phyloP scores from a whole-genome alignment of 75 land plant genomes.

The Pinus tabuliformis region DNA sequence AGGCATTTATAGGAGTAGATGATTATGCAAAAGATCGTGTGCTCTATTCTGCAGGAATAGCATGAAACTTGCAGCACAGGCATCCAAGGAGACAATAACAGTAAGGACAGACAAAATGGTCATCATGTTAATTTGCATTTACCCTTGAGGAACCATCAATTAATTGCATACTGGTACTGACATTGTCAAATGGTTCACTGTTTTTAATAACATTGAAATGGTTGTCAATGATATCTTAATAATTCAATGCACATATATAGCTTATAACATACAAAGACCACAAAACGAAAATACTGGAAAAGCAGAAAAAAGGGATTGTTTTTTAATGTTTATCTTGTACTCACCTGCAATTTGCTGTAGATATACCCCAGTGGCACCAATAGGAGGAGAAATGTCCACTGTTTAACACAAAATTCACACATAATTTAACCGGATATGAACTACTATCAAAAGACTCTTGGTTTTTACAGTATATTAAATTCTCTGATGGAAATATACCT shows the following conservation, averaged over 20 bases:
- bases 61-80: no score
- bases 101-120: no score
- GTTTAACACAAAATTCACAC: slow-evolving; percentile 13
- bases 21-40: no score
- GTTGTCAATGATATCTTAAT: not conserved
- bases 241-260: not conserved
- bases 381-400: slow-evolving; percentile 71
- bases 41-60: no score
- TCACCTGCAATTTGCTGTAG: slow-evolving; percentile 81
- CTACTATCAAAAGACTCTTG: not conserved
- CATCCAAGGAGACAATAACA: no score
- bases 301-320: not conserved
- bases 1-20: no score
- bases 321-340: not conserved
- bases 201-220: not conserved
- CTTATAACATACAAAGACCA: not conserved
- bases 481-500: slow-evolving; percentile 22
- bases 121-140: no score
- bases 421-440: not conserved
- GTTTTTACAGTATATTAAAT: slow-evolving; percentile 50
- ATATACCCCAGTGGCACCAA: slow-evolving; percentile 74
- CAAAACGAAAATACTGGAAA: not conserved
- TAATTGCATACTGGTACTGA: not conserved
- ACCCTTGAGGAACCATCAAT: no score
- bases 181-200: not conserved